Evolutionary conservation across 2,329 filamentous ascomycete species (phyloP), one percentile per base, ranked within the genome.

Genomic region (Trichothecium roseum): DNA sequence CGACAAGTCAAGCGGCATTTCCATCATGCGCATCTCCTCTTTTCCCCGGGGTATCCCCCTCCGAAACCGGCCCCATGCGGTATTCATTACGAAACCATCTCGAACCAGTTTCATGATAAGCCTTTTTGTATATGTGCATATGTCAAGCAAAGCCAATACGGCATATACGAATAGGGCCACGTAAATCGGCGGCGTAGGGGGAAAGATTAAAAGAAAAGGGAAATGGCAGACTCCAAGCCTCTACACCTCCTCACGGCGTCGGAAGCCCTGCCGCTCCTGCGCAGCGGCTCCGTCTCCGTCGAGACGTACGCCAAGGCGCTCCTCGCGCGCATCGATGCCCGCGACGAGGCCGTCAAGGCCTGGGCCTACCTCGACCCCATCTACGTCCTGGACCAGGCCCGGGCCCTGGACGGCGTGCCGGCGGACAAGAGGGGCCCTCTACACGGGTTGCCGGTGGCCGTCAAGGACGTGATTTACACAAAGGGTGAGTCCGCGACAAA

Each of bases 391-490:
- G 44, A 54, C 14, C 62, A 67, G 35, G 72, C 73, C 1, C 56
- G 52, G 28, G 49, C 50, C 13, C 59, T 77, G 1, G 72, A 77
- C 43, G 28, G 33, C 14, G 9, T 37, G 5, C 39, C 39, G 3
- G n/a, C 15, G 12, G 26, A 36, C n/a, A 20, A 38, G 32, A n/a
- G 39, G 28, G 39, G 37, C 2, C 39, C 39, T 7, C 34, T 41
- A 8, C 39, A 41, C 18, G 39, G 39, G 14, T 10, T 43, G 39
- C 27, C 68, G 1, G 54, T 78, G 8, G 72, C 58, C 1, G 59
- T 77, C 3, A 77, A 77, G 45, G 73, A 77, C 56, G 60, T 76
- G 5, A 70, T 75, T 41, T 63, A 59, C 46, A 75, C 65, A 1
- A 69, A 69, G 48, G 64, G 64, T 62, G 14, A 34, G 36, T 32